Evolutionary conservation across 306 rosid genomes (phyloP), one percentile per base, ranked within the genome.

Genomic region (Quercus variabilis): DNA sequence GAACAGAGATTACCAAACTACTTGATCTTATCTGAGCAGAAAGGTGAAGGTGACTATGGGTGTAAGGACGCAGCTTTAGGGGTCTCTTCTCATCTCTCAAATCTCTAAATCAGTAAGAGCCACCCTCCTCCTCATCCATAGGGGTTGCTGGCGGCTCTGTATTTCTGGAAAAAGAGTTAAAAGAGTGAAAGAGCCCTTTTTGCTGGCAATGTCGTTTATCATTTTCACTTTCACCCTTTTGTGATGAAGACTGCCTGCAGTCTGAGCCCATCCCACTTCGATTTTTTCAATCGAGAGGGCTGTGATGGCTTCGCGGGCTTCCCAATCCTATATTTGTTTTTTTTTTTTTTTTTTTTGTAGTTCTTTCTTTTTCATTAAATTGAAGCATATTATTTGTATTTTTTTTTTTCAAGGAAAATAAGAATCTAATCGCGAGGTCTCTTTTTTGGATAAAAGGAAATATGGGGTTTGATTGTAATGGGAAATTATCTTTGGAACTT

Each of bases 241-340:
- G 86, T 84, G 64, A 80, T 86, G 89, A 86, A 64, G 89, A 82
- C 86, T 82, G 89, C 86, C 89, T 80, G 89, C 86, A 18, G 78
- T 77, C 86, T 64, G 89, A 86, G 89, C 54, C 54, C 54, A 41
- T 3, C 86, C 86, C 54, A 56, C 26, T 25, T 54, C 15, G 14
- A 12, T 69, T 26, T 7, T 52, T 35, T 7, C 46, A 38, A 1
- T 38, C 26, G 54, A 71, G 23, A 51, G 19, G 84, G 89, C 84
- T 51, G 75, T 86, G 89, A 86, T 73, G 89, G 86, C 78, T 19
- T 23, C 23, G 88, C 88, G 79, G 88, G 85, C 83, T 81, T 56
- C 46, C 28, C 41, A 5, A 1, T n/a, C 4, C 52, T 17, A 5
- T 1, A 6, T 20, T 12, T 20, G 3, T 8, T 51, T 18, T 0